These are phyloP conservation scores for Ustulina deusta DNA, from an alignment of 2,329 filamentous ascomycete genomes.

Conservation along the genomic window DNA sequence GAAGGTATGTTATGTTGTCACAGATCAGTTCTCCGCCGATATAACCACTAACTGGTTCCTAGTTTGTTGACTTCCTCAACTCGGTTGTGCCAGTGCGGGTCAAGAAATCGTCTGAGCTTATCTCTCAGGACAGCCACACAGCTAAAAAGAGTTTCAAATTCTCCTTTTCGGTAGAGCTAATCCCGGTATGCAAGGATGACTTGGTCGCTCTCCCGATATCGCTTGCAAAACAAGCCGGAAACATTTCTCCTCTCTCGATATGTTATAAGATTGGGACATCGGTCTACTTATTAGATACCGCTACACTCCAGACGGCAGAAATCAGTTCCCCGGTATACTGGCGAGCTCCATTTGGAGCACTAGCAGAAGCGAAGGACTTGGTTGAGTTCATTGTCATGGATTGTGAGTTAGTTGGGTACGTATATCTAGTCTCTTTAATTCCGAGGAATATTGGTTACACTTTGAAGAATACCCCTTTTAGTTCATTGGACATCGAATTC, in stretches of 20 bases:
- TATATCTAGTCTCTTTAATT: not conserved
- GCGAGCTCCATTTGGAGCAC: constrained; percentile 84
- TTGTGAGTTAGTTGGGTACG: constrained; percentile 77
- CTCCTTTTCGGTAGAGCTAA: constrained; percentile 86
- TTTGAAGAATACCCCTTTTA: not conserved
- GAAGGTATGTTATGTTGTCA: constrained; percentile 56
- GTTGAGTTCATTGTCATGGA: constrained; percentile 96
- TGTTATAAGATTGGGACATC: constrained; percentile 91
- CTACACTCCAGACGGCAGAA: constrained; percentile 90
- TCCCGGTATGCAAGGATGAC: constrained; percentile 98
- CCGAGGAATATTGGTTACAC: not conserved
- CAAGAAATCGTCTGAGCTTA: constrained; percentile 92
- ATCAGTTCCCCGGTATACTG: constrained; percentile 87
- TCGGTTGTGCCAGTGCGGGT: constrained; percentile 82
- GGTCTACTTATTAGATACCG: constrained; percentile 89
- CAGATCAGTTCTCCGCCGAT: not conserved
- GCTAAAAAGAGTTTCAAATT: constrained; percentile 95
- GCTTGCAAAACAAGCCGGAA: constrained; percentile 86
- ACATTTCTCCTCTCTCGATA: constrained; percentile 86
- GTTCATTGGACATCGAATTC: not conserved
- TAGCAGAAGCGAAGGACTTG: constrained; percentile 86
- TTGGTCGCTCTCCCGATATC: constrained; percentile 92
- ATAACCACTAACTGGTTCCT: constrained; percentile 4
- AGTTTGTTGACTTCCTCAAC: constrained; percentile 87
- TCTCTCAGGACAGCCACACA: constrained; percentile 93